Evolutionary conservation across 345 rosid genomes (phyloP).

Genomic region (Arabidopsis suecica): DNA sequence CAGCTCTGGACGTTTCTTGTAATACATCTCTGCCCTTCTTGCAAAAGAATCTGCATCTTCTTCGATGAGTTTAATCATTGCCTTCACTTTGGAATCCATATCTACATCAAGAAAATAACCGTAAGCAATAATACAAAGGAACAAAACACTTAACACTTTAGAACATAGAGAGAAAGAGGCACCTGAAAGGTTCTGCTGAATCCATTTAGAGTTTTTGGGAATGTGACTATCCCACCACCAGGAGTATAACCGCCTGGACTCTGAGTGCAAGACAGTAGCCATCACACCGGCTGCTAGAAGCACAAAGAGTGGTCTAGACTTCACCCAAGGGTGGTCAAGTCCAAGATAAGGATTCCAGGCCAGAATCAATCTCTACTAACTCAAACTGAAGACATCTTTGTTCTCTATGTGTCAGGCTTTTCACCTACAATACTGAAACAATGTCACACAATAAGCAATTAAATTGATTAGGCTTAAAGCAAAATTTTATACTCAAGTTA

Average conservation of each 20-base stretch:
- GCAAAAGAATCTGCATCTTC: constrained; percentile 99
- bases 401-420: constrained; percentile 8
- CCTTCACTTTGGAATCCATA: constrained; percentile 91
- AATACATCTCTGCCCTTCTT: constrained; percentile 99
- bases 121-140: background rate
- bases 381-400: constrained; percentile 4
- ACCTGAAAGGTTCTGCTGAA: constrained; percentile 98
- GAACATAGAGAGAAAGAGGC: constrained; percentile 11
- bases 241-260: constrained; percentile 76
- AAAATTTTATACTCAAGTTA: background rate
- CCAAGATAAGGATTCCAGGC: constrained; percentile 68
- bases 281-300: constrained; percentile 63
- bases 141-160: background rate
- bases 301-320: constrained; percentile 63
- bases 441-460: constrained; percentile 11
- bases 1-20: constrained; percentile 97
- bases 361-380: constrained; percentile 52
- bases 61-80: constrained; percentile 96
- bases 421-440: constrained; percentile 40
- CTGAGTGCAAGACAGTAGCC: constrained; percentile 65
- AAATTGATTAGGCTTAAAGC: background rate
- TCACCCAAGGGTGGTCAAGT: constrained; percentile 56
- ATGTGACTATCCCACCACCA: constrained; percentile 99
- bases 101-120: constrained; percentile 50
- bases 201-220: constrained; percentile 99